A percentile compares a stretch with the other conserved stretches of the same genome.
phyloP scores from a whole-genome alignment of 805 yeast genomes.

The Wickerhamomyces kurtzmanii region DNA sequence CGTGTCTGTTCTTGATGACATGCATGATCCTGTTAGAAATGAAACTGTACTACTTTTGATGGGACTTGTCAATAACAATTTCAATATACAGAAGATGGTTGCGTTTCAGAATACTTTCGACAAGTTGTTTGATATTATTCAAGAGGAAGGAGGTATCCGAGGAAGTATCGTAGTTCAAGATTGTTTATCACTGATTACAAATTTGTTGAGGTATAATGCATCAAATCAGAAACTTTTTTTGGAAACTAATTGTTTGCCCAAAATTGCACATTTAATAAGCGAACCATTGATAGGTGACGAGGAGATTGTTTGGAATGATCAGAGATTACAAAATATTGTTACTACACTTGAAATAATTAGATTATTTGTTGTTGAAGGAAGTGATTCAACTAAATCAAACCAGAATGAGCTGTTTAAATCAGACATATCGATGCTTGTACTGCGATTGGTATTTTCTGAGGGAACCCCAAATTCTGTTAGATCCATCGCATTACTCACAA shows the following conservation, averaged over 20 bases:
- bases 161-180: conserved; percentile 91
- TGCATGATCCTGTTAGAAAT: conserved; percentile 80
- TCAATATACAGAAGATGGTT: conserved; percentile 82
- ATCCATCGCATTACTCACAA: conserved; percentile 57
- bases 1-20: conserved; percentile 50
- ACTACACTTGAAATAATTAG: conserved; percentile 65
- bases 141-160: conserved; percentile 80
- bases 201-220: conserved; percentile 70
- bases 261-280: conserved; percentile 49
- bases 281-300: conserved; percentile 44
- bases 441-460: conserved; percentile 63
- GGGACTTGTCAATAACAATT: conserved; percentile 72
- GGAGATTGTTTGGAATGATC: conserved; percentile 65
- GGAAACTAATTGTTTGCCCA: conserved; percentile 72
- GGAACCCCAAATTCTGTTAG: conserved; percentile 58
- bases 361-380: conserved; percentile 64
- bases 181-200: conserved; percentile 66
- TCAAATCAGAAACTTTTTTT: conserved; percentile 84
- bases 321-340: conserved; percentile 54
- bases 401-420: conserved; percentile 53
- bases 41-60: conserved; percentile 78
- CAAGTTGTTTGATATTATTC: conserved; percentile 65
- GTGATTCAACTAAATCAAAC: conserved; percentile 47
- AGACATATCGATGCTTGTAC: conserved; percentile 54
- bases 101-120: conserved; percentile 94